These are phyloP conservation scores for Takashimella koratensis DNA, from an alignment of 1,284 basidiomycete genomes.

Conservation along the genomic window DNA sequence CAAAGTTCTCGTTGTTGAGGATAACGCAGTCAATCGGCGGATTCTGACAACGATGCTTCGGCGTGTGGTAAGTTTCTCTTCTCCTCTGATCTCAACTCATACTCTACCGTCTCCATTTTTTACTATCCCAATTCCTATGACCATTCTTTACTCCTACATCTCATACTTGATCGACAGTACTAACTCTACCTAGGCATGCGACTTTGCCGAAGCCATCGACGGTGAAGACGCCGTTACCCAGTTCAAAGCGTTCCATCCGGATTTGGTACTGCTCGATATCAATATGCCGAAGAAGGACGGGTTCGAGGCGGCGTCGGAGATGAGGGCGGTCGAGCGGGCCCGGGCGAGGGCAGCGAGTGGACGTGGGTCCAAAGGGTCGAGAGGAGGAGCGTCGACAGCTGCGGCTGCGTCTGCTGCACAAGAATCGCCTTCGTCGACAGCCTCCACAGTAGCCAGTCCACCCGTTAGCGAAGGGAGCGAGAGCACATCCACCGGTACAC, in stretches of 20 bases:
- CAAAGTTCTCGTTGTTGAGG: constrained; percentile 31
- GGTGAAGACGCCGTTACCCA: constrained; percentile 25
- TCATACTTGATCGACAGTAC: too few species aligned
- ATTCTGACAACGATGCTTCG: constrained; percentile 22
- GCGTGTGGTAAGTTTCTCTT: constrained; percentile 12
- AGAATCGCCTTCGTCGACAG: neutral
- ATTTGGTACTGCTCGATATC: constrained; percentile 32
- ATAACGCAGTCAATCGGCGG: constrained; percentile 28
- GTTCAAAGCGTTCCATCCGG: constrained; percentile 22
- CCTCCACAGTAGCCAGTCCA: neutral
- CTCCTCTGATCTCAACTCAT: too few species aligned
- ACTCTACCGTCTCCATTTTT: too few species aligned
- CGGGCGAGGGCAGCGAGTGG: constrained; percentile 6
- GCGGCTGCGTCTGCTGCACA: neutral
- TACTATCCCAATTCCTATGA: too few species aligned
- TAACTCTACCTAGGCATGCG: constrained; percentile 1
- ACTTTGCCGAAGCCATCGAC: constrained; percentile 31
- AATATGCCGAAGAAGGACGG: constrained; percentile 36
- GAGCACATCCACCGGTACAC: too few species aligned
- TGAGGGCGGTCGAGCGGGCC: constrained; percentile 23
- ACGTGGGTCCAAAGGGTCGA: too few species aligned
- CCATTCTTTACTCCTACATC: too few species aligned
- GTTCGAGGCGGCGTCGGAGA: constrained; percentile 28
- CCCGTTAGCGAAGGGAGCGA: too few species aligned
- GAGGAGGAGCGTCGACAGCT: neutral